Conservation (phyloP, 345 rosid genomes). For the Gossypium mustelinum region DNA sequence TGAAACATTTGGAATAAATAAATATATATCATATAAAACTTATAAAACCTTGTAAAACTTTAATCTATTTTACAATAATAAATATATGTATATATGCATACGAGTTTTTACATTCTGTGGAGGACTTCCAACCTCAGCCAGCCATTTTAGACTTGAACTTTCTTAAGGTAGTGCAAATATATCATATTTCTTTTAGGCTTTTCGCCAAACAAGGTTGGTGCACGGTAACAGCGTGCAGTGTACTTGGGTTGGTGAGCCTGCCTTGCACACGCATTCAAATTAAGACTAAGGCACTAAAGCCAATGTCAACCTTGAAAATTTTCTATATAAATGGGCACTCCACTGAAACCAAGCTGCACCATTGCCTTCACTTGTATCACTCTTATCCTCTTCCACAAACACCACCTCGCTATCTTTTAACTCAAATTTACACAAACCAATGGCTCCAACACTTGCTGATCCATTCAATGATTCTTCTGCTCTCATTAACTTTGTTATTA, state of each 20-base stretch:
- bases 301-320: not conserved
- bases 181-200: not conserved
- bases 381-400: not conserved
- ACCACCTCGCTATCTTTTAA: not conserved
- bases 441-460: not conserved
- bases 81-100: too few species aligned
- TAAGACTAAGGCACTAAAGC: not conserved
- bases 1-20: too few species aligned
- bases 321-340: not conserved
- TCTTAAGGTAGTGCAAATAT: too few species aligned
- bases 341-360: not conserved
- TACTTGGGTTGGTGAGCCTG: not conserved
- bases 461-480: not conserved
- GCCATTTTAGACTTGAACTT: too few species aligned
- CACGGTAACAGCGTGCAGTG: not conserved
- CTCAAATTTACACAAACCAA: not conserved
- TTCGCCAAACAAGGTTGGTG: not conserved
- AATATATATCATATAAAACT: too few species aligned
- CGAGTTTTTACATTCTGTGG: too few species aligned
- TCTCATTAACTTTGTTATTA: constrained; percentile 7
- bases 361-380: not conserved
- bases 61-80: too few species aligned
- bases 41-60: too few species aligned
- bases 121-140: too few species aligned
- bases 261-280: not conserved